Percentiles rank a stretch among this genome's conserved stretches.
Evolutionary conservation across 1,139 yeast genomes (phyloP).

Genomic region (Blastobotrys raffinosifermentans): DNA sequence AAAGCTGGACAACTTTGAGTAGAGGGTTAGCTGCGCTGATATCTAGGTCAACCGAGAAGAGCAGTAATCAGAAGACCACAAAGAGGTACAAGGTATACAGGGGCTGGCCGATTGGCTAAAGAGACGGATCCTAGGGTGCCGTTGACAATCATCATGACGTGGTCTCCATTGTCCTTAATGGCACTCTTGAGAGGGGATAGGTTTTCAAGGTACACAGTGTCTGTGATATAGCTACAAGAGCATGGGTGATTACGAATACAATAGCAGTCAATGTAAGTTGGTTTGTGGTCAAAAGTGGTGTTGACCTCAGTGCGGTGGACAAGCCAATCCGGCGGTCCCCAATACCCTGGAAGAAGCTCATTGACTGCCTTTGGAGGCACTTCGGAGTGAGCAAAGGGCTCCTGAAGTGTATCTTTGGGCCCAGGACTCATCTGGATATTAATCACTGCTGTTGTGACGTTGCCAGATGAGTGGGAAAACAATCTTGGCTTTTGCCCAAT

Average conservation of each 20-base stretch:
- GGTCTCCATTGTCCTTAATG: neutral
- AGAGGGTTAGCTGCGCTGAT: too few relatives aligned
- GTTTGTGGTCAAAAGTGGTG: neutral
- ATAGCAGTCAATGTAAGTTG: neutral
- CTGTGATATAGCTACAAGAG: neutral
- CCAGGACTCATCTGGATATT: too few relatives aligned
- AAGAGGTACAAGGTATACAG: too few relatives aligned
- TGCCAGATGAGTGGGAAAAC: too few relatives aligned
- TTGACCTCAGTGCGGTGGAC: neutral
- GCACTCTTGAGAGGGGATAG: neutral
- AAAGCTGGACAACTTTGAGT: too few relatives aligned
- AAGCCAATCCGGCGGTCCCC: neutral
- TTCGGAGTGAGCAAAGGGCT: too few relatives aligned
- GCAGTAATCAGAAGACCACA: too few relatives aligned
- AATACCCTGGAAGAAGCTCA: neutral
- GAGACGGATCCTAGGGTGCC: constrained; percentile 1
- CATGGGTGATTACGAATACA: constrained; percentile 1
- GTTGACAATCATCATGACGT: neutral
- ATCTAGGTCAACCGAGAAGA: too few relatives aligned
- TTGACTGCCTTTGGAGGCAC: neutral
- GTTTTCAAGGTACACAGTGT: neutral
- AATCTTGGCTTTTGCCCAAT: too few relatives aligned
- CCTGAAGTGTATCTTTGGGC: too few relatives aligned
- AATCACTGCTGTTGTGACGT: too few relatives aligned
- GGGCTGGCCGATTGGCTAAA: too few relatives aligned